Evolutionary conservation across 78 protist species (phyloP).

Genomic region (Polysphondylium violaceum): DNA sequence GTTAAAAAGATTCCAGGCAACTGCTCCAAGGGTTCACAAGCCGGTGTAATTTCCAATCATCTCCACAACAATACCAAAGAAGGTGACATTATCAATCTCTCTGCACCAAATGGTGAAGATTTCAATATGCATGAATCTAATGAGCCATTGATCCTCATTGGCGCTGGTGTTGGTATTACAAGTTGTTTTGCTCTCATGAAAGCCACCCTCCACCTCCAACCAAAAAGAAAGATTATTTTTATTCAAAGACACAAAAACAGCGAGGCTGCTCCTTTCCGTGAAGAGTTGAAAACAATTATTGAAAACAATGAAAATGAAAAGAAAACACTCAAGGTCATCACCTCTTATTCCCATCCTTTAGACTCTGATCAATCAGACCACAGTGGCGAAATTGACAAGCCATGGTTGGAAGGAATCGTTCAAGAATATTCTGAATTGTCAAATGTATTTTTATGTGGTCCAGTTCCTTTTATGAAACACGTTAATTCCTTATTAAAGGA

Average conservation of each 20-base stretch:
- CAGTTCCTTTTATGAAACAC: slow-evolving; percentile 29
- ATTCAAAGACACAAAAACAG: background rate
- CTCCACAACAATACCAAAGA: slow-evolving; percentile 7
- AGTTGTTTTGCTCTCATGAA: background rate
- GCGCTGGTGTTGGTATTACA: slow-evolving; percentile 21
- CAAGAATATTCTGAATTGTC: background rate
- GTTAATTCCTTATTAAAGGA: background rate
- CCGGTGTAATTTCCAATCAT: slow-evolving; percentile 17
- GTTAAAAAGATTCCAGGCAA: slow-evolving; percentile 6
- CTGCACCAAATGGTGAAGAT: slow-evolving; percentile 22
- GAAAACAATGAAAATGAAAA: background rate
- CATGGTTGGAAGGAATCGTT: too few relatives aligned
- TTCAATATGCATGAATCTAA: background rate
- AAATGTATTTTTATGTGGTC: slow-evolving; percentile 45
- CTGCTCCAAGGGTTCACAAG: background rate
- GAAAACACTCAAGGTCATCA: background rate
- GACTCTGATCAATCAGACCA: background rate
- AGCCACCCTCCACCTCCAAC: background rate
- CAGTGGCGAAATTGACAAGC: background rate
- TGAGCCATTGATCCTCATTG: background rate
- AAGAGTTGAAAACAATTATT: background rate
- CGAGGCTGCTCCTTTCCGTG: background rate
- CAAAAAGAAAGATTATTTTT: slow-evolving; percentile 4
- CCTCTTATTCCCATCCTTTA: background rate
- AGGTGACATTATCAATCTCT: slow-evolving; percentile 5